Evolutionary conservation across 1,284 basidiomycete species (phyloP), one percentile per base, ranked within the genome.

Genomic region (Kalmanozyma brasiliensis): DNA sequence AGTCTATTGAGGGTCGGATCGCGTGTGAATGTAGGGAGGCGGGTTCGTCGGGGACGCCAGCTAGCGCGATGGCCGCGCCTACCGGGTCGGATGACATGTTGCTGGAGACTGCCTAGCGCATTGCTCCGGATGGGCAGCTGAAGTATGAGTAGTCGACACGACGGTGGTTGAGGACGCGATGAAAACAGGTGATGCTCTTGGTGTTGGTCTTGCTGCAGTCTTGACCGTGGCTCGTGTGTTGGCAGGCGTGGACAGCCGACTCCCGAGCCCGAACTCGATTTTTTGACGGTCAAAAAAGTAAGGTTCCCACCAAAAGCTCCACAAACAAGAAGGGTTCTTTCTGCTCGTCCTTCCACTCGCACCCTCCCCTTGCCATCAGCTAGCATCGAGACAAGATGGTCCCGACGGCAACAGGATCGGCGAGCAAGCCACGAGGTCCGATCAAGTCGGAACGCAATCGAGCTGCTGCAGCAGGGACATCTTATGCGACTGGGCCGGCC

Each of bases 21-120:
- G 51, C 23, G 7, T 42, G 5, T 9, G 73, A 73, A 19, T 68
- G 65, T 3, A 67, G 48, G 4, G 52, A 53, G 10, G 73, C 51
- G 3, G 53, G 70, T 42, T 73, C 72, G 36, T 73, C 60, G 2
- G 56, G 68, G 8, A 76, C 58, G 1, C 71, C 68, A 52, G 53
- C 67, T 26, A 60, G 51, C 33, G 72, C 74, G 23, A 76, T 76
- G 2, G 74, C 74, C 7, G 72, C 67, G 36, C 60, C 71, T 11
- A 76, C 74, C 9, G 74, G 74, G 55, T 74, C 74, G 41, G 61
- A 57, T 43, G 72, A 60, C 72, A 73, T 72, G 57, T 20, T 29
- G 26, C 26, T 29, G 26, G 26, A n/a, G n/a, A n/a, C n/a, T n/a
- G n/a, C n/a, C n/a, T n/a, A n/a, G n/a, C n/a, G n/a, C n/a, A n/a